phyloP scores from a whole-genome alignment of 768 basidiomycete genomes.

The Boletus insuetus region DNA sequence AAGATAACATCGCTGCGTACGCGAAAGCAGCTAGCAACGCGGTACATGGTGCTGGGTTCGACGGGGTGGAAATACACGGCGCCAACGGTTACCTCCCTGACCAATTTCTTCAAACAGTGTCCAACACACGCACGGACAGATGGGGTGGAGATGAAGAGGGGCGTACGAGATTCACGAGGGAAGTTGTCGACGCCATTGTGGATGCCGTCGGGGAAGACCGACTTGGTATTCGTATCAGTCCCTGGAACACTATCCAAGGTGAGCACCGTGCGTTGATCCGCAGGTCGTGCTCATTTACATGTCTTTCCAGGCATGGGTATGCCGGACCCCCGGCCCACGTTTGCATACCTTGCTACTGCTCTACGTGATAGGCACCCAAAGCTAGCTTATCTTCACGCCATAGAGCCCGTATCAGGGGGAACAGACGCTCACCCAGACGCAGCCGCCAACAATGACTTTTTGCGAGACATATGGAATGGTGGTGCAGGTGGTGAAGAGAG shows the following conservation, averaged over 20 bases:
- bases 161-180: constrained; percentile 44
- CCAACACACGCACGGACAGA: constrained; percentile 48
- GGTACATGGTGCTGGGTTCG: constrained; percentile 8
- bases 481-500: neutral
- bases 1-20: constrained; percentile 29
- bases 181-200: constrained; percentile 32
- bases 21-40: constrained; percentile 33
- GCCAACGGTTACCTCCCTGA: constrained; percentile 50
- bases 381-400: constrained; percentile 50
- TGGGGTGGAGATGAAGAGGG: constrained; percentile 65
- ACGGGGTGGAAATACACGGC: constrained; percentile 40
- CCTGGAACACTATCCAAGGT: constrained; percentile 38
- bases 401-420: constrained; percentile 2
- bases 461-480: neutral
- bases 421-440: neutral
- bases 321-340: constrained; percentile 29
- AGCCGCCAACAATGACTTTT: neutral
- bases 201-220: constrained; percentile 43
- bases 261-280: neutral
- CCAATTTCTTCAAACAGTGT: constrained; percentile 43
- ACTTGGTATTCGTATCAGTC: constrained; percentile 43
- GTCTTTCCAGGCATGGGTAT: neutral
- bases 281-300: neutral
- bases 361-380: constrained; percentile 30
- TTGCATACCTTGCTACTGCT: constrained; percentile 43